phyloP scores from a whole-genome alignment of 345 rosid species.

The Jatropha curcas region DNA sequence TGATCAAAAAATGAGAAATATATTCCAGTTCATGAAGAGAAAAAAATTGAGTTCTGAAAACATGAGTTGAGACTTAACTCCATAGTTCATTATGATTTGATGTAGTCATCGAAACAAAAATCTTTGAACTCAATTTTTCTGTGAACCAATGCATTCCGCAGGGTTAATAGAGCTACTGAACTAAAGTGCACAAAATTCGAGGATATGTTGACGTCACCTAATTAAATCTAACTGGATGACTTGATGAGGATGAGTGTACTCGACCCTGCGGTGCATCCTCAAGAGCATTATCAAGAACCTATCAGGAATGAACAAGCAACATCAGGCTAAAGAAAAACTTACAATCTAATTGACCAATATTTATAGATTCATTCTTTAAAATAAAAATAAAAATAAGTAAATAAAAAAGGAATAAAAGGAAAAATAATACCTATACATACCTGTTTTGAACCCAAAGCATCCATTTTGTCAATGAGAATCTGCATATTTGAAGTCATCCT shows the following conservation, averaged over 20 bases:
- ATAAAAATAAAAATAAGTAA: no score
- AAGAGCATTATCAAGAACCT: conserved; percentile 17
- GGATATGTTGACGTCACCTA: conserved; percentile 4
- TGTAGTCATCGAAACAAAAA: not conserved
- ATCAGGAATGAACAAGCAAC: not conserved
- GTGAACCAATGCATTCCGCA: not conserved
- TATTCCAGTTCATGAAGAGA: not conserved
- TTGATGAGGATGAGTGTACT: conserved; percentile 23
- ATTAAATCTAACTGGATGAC: conserved; percentile 15
- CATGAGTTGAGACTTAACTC: not conserved
- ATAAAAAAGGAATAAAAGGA: no score
- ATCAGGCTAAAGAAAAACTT: not conserved
- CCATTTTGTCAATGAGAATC: conserved; percentile 32
- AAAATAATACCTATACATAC: conserved; percentile 7
- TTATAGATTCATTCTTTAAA: no score
- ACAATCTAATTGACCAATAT: not conserved
- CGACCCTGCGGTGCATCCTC: conserved; percentile 9
- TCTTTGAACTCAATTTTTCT: not conserved
- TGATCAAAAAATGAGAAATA: no score
- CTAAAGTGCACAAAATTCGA: not conserved
- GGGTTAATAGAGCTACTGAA: not conserved
- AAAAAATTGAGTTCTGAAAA: not conserved
- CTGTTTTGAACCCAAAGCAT: conserved; percentile 19
- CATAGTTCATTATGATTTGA: not conserved
- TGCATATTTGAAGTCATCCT: conserved; percentile 37